Percentiles rank a stretch among this genome's conserved stretches.
Conservation (phyloP, 2,329 filamentous ascomycete species). For the Botrytis cinerea region DNA sequence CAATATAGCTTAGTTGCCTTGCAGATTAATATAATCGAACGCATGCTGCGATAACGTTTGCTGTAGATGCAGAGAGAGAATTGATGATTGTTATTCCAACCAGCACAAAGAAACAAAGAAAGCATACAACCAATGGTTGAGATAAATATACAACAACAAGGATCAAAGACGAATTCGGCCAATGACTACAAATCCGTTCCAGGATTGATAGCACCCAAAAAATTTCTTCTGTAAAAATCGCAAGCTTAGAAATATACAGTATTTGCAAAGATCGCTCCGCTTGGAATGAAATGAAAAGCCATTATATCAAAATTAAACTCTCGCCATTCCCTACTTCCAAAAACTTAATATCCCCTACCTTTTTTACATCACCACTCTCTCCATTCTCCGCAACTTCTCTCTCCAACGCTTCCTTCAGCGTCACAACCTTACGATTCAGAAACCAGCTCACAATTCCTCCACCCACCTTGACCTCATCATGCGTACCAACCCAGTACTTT, state of each 20-base stretch:
- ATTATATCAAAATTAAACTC: constrained; percentile 32
- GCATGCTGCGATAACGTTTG: neutral
- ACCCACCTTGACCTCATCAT: constrained; percentile 64
- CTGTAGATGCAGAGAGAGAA: too few relatives aligned
- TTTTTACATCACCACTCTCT: constrained; percentile 24
- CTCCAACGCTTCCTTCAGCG: constrained; percentile 47
- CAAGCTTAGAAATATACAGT: neutral
- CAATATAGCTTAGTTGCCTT: neutral
- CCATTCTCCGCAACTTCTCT: constrained; percentile 39
- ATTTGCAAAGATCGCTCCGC: neutral
- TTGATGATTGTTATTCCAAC: neutral
- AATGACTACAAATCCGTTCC: neutral
- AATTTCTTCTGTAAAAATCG: neutral
- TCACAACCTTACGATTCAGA: constrained; percentile 49
- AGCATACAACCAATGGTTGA: neutral
- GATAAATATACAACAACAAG: neutral
- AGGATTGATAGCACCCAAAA: neutral
- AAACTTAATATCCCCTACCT: constrained; percentile 30
- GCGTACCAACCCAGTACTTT: constrained; percentile 65
- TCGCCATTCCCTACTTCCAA: constrained; percentile 34
- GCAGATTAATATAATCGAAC: neutral
- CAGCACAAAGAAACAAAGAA: constrained; percentile 1
- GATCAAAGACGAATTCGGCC: neutral
- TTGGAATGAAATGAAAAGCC: neutral
- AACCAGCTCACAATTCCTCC: constrained; percentile 58